Percentiles rank a stretch among this genome's conserved stretches.
phyloP scores from a whole-genome alignment of 331 rosid species.

The Ulmus americana region DNA sequence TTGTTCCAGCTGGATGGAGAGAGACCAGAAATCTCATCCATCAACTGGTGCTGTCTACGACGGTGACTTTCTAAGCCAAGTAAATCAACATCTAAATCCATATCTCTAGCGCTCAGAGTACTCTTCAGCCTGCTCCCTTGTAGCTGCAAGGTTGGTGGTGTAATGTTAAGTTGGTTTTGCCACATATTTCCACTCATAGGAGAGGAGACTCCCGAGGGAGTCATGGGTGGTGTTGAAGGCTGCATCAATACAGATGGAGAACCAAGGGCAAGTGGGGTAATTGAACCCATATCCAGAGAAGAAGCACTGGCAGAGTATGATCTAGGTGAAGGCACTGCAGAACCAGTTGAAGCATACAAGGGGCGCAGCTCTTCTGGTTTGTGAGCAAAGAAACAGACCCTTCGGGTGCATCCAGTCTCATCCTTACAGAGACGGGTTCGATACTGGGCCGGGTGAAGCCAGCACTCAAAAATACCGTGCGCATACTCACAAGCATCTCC shows the following conservation, averaged over 20 bases:
- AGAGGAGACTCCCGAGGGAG: slow-evolving; percentile 59
- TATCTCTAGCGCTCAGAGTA: slow-evolving; percentile 45
- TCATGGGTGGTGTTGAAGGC: slow-evolving; percentile 49
- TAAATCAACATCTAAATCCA: slow-evolving; percentile 44
- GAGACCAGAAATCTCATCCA: slow-evolving; percentile 49
- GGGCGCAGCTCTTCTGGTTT: slow-evolving; percentile 80
- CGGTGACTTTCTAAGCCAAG: slow-evolving; percentile 38
- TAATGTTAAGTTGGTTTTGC: slow-evolving; percentile 40
- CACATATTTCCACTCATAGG: slow-evolving; percentile 49
- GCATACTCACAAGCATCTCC: slow-evolving; percentile 85
- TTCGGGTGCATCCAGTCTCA: slow-evolving; percentile 58
- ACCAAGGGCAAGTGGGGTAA: slow-evolving; percentile 43
- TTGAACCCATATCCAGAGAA: slow-evolving; percentile 45
- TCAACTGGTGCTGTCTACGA: slow-evolving; percentile 42
- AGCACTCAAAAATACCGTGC: slow-evolving; percentile 83
- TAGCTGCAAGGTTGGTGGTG: slow-evolving; percentile 56
- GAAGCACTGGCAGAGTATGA: slow-evolving; percentile 34
- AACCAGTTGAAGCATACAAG: slow-evolving; percentile 73
- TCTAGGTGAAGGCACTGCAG: slow-evolving; percentile 76
- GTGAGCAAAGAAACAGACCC: slow-evolving; percentile 91
- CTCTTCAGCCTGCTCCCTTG: slow-evolving; percentile 55
- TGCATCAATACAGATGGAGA: slow-evolving; percentile 47
- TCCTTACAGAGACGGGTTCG: slow-evolving; percentile 88
- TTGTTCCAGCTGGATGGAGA: slow-evolving; percentile 54
- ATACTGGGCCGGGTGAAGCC: slow-evolving; percentile 96